Evolutionary conservation across 2,329 filamentous ascomycete genomes (phyloP).

Genomic region (Hypocrella siamensis): DNA sequence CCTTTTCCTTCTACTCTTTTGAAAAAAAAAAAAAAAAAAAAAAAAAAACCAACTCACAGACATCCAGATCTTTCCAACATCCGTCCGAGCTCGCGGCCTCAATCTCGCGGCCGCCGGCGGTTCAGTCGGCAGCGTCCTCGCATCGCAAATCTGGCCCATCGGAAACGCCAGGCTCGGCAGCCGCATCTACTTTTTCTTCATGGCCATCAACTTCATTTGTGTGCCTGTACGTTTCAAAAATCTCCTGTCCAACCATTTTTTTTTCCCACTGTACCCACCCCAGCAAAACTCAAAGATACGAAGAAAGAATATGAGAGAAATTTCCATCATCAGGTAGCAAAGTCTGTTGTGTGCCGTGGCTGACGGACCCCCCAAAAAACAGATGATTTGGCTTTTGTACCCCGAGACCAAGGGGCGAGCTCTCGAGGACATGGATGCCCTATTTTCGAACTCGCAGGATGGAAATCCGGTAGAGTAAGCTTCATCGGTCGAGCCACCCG

Average conservation of each 20-base stretch:
- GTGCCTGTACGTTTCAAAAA: slow-evolving; percentile 6
- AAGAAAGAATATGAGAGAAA: neutral
- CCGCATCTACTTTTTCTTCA: slow-evolving; percentile 42
- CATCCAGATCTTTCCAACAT: slow-evolving; percentile 35
- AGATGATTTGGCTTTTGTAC: slow-evolving; percentile 25
- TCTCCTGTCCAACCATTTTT: too few species aligned
- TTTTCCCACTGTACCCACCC: too few species aligned
- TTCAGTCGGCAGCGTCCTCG: slow-evolving; percentile 38
- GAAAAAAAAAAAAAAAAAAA: too few species aligned
- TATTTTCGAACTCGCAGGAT: slow-evolving; percentile 16
- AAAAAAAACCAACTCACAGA: neutral
- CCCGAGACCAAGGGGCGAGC: slow-evolving; percentile 27
- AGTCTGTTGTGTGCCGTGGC: neutral
- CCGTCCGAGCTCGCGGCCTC: slow-evolving; percentile 38
- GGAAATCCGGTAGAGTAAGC: too few species aligned
- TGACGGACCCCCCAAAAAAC: neutral
- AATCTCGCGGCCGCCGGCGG: slow-evolving; percentile 38
- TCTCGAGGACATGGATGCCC: slow-evolving; percentile 27
- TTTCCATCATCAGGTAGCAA: too few species aligned
- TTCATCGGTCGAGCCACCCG: too few species aligned
- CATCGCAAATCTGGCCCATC: slow-evolving; percentile 39
- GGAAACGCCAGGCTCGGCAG: slow-evolving; percentile 33
- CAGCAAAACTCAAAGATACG: neutral
- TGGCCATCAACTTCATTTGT: slow-evolving; percentile 13
- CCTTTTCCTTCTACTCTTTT: too few species aligned